Evolutionary conservation across 2,329 filamentous ascomycete species (phyloP).

Genomic region (Akanthomyces muscarius): DNA sequence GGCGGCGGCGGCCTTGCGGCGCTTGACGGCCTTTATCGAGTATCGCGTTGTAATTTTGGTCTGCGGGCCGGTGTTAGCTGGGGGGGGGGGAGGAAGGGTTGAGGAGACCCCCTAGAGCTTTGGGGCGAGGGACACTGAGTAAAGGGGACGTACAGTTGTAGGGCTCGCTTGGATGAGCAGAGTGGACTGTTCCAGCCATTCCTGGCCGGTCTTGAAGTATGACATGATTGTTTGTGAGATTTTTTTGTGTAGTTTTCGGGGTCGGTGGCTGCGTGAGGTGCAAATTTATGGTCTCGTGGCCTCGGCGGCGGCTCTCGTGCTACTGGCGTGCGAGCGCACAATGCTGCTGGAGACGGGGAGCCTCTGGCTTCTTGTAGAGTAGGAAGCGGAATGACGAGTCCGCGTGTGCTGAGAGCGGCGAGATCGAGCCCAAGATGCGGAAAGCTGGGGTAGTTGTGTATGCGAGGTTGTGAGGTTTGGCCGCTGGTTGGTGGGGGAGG

Average conservation of each 20-base stretch:
- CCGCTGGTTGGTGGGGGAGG: slow-evolving; percentile 8
- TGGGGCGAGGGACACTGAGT: too few species aligned
- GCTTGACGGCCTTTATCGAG: slow-evolving; percentile 55
- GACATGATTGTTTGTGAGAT: slow-evolving; percentile 54
- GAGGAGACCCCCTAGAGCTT: too few species aligned
- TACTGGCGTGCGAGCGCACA: not conserved
- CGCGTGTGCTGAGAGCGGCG: not conserved
- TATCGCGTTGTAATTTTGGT: slow-evolving; percentile 92
- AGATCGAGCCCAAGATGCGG: not conserved
- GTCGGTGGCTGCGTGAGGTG: not conserved
- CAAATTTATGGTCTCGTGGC: slow-evolving; percentile 10
- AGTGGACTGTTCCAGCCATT: slow-evolving; percentile 86
- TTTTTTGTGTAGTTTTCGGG: not conserved
- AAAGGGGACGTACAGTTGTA: slow-evolving; percentile 58
- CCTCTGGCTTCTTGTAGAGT: not conserved
- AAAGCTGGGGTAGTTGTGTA: slow-evolving; percentile 9
- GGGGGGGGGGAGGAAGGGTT: not conserved
- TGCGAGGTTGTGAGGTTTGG: slow-evolving; percentile 1
- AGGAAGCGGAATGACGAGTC: not conserved
- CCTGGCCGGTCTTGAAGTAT: slow-evolving; percentile 76
- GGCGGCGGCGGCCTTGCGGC: slow-evolving; percentile 19
- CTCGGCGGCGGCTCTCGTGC: not conserved
- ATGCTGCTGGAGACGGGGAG: not conserved
- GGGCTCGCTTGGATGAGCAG: slow-evolving; percentile 84
- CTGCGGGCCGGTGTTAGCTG: slow-evolving; percentile 41